Percentiles rank a stretch among this genome's conserved stretches.
Evolutionary conservation across 2,329 filamentous ascomycete species (phyloP).

Genomic region (Talaromyces verruculosus): DNA sequence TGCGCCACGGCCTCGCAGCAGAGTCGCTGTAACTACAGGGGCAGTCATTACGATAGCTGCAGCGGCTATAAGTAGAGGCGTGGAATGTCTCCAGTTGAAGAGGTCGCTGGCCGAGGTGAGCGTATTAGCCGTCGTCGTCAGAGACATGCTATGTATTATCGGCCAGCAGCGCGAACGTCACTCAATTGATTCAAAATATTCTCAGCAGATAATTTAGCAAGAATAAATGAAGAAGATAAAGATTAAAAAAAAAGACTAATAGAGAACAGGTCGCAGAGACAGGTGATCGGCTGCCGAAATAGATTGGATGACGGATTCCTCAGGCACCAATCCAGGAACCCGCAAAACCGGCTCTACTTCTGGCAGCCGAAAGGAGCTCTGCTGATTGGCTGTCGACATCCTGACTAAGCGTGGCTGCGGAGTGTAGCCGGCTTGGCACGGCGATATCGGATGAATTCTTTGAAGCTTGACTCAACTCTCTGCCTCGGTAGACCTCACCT

Average conservation of each 20-base stretch:
- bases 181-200: background rate
- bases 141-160: background rate
- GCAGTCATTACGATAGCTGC: slow-evolving; percentile 8
- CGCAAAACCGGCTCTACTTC: background rate
- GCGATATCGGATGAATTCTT: background rate
- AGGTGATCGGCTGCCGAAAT: slow-evolving; percentile 6
- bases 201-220: background rate
- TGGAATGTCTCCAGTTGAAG: slow-evolving; percentile 7
- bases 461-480: background rate
- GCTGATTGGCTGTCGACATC: background rate
- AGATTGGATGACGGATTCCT: slow-evolving; percentile 5
- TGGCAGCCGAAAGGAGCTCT: background rate
- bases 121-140: background rate
- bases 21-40: slow-evolving; percentile 5
- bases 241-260: background rate
- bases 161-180: background rate
- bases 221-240: background rate
- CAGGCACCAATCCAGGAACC: slow-evolving; percentile 13
- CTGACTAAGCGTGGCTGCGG: slow-evolving; percentile 3
- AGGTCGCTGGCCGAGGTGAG: background rate
- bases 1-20: background rate
- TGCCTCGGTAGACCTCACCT: background rate
- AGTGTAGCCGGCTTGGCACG: slow-evolving; percentile 1
- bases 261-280: background rate
- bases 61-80: background rate